phyloP scores from a whole-genome alignment of 331 rosid species.

The Quercus phellos region DNA sequence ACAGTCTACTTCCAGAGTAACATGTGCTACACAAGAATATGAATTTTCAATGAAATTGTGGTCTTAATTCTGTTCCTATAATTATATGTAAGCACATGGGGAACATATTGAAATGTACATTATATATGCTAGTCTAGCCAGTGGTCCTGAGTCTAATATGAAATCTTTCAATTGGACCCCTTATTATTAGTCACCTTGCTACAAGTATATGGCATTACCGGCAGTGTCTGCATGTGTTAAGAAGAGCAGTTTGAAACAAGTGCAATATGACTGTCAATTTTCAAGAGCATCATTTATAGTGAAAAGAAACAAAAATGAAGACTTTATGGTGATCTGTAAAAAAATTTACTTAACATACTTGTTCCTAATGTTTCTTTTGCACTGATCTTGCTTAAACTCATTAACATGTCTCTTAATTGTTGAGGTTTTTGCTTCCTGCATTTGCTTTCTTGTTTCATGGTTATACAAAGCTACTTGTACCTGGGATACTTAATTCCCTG shows the following conservation, averaged over 20 bases:
- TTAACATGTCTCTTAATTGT: not conserved
- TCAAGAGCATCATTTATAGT: not conserved
- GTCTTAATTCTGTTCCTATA: not conserved
- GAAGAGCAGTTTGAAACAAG: not conserved
- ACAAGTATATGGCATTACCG: too few species aligned
- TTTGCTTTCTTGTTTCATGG: not conserved
- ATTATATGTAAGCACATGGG: not conserved
- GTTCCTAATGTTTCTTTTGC: not conserved
- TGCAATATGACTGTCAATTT: not conserved
- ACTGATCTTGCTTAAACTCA: not conserved
- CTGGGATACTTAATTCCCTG: not conserved
- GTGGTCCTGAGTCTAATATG: not conserved
- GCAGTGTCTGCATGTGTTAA: not conserved
- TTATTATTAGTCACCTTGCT: not conserved
- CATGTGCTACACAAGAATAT: not conserved
- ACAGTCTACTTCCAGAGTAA: not conserved
- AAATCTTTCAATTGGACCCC: not conserved
- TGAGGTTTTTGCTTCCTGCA: not conserved
- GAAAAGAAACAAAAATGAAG: not conserved
- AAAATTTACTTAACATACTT: not conserved
- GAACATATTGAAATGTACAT: not conserved
- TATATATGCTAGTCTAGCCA: not conserved
- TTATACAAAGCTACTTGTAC: not conserved
- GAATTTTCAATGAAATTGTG: not conserved
- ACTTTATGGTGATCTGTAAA: not conserved